Evolutionary conservation across 2,329 filamentous ascomycete genomes (phyloP).

Genomic region (Mycosphaerella sp.): DNA sequence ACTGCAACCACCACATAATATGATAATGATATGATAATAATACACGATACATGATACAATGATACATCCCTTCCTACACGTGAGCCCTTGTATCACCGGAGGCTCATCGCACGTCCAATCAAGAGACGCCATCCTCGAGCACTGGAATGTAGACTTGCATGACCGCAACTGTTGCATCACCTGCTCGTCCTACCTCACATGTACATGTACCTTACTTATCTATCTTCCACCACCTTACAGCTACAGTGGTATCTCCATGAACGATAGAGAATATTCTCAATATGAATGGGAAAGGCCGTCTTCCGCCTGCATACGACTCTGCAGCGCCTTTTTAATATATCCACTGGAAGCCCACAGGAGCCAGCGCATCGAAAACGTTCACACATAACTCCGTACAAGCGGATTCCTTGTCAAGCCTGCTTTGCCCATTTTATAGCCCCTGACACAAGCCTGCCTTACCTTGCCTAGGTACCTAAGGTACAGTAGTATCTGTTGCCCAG

Average conservation of each 20-base stretch:
- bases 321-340: background rate
- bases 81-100: background rate
- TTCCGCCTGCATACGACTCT: too few relatives aligned
- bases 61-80: background rate
- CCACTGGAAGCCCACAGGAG: background rate
- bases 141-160: constrained; percentile 7
- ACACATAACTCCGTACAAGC: constrained; percentile 13
- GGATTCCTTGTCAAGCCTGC: constrained; percentile 14
- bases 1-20: too few relatives aligned
- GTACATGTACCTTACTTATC: background rate
- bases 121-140: background rate
- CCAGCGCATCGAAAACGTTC: constrained; percentile 18
- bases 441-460: constrained; percentile 22
- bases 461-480: constrained; percentile 19
- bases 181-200: too few relatives aligned
- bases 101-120: background rate
- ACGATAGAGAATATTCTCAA: too few relatives aligned
- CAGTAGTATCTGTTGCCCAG: too few relatives aligned
- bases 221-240: background rate
- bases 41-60: too few relatives aligned
- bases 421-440: constrained; percentile 20
- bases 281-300: too few relatives aligned
- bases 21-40: too few relatives aligned
- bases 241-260: too few relatives aligned
- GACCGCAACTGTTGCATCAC: too few relatives aligned